Percentiles rank a stretch among this genome's conserved stretches.
phyloP scores from a whole-genome alignment of 768 basidiomycete species.

The Lentinus tigrinus region DNA sequence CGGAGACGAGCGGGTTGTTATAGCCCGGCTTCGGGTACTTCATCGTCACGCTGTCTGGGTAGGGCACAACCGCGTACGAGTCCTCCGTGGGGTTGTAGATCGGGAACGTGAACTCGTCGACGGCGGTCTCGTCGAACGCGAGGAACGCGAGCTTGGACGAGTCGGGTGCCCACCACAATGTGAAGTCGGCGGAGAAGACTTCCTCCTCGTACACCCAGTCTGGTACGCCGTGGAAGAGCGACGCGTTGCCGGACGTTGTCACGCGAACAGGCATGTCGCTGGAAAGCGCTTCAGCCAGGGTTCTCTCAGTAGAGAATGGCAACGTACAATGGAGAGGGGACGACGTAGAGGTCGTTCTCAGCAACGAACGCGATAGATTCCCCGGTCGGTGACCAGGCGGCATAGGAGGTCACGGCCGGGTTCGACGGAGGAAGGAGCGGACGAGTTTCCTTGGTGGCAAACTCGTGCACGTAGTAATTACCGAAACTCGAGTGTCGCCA shows the following conservation, averaged over 20 bases:
- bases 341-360: constrained; percentile 86
- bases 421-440: constrained; percentile 67
- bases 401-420: constrained; percentile 76
- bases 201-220: constrained; percentile 99
- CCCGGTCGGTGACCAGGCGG: constrained; percentile 84
- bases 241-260: constrained; percentile 77
- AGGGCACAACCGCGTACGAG: constrained; percentile 70
- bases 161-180: constrained; percentile 92
- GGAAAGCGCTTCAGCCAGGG: background rate
- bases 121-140: constrained; percentile 82
- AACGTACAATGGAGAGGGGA: constrained; percentile 63
- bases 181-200: constrained; percentile 67
- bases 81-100: constrained; percentile 87
- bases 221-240: constrained; percentile 90
- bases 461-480: constrained; percentile 90
- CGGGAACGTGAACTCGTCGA: constrained; percentile 84
- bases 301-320: constrained; percentile 21
- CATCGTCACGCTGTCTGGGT: constrained; percentile 62
- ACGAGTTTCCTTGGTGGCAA: constrained; percentile 64
- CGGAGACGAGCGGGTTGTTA: constrained; percentile 81
- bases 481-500: constrained; percentile 92
- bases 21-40: constrained; percentile 90
- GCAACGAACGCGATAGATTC: constrained; percentile 85
- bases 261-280: constrained; percentile 61
- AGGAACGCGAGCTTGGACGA: constrained; percentile 79